Evolutionary conservation across 805 yeast species (phyloP), one percentile per base, ranked within the genome.

Genomic region (Cyberlindnera xylosilytica): DNA sequence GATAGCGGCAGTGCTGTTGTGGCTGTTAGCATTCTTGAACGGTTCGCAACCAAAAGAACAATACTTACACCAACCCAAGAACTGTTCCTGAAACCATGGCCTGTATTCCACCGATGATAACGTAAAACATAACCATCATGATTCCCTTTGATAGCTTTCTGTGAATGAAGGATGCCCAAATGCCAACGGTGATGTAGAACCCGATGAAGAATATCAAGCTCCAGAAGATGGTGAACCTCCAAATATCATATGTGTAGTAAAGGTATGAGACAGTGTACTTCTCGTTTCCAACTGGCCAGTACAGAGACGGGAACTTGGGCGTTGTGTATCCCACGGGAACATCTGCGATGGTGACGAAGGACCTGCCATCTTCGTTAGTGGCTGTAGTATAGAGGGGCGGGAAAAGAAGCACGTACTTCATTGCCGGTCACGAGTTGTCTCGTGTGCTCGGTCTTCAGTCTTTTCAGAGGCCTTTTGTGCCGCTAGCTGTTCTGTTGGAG

Each of bases 181-280:
- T 32, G 0, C 93, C 95, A 0, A 90, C 83, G 0, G 76, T 66
- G 1, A 70, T 57, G 60, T 88, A 87, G 45, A 86, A 73, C 1
- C 72, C 78, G 1, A 70, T 69, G 59, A 78, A 83, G 50, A 87
- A 65, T 8, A 89, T 81, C 36, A 91, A 53, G 12, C 84, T 73
- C 98, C 99, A 91, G 52, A 66, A 74, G 9, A 87, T 69, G 0
- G 96, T 87, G 69, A 87, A 91, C 50, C 63, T 65, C 93, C 96
- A 90, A 13, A 91, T 78, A 54, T 88, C 97, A 15, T 59, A 50
- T 2, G 81, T 65, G 53, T 79, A 76, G 64, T 87, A 91, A 4
- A 91, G 73, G 50, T 73, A 79, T 27, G 88, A 73, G 6, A 71
- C 54, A 3, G 57, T 44, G 44, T 60, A 66, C 29, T 49, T 55